Evolutionary conservation across 2,329 filamentous ascomycete species (phyloP), one percentile per base, ranked within the genome.

Genomic region (Chaetomiaceae sp.): DNA sequence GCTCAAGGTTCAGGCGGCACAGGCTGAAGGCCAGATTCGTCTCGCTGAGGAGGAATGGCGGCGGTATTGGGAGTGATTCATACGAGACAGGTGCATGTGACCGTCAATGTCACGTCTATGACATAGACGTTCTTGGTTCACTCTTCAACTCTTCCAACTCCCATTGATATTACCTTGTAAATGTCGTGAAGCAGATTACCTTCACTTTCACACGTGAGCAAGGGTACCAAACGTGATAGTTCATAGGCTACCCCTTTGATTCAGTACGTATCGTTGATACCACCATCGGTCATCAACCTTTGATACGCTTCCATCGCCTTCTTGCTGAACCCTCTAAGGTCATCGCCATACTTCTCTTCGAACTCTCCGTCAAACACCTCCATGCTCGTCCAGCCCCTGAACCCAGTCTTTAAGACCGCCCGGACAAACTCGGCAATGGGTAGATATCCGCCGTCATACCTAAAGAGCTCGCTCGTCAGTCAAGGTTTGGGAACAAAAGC

Each of bases 361-460:
- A 65, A 66, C 42, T 47, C 41, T 8, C 63, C 63, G 33, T 68
- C 66, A 58, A 67, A 67, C 25, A 62, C 60, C 51, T 64, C 62
- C 1, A 63, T 49, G 45, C 62, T 65, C 8, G 62, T 46, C 63
- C 63, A 66, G 1, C 62, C 62, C 17, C 51, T 41, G 41, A 64
- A 66, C 0, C 86, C 85, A 0, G 86, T 89, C 50, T 70, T 70
- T 21, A 89, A 63, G 1, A 90, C 84, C 3, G 85, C 85, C 53
- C 71, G 74, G 1, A 83, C 69, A 48, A 89, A 81, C 42, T 82
- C 78, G 10, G 76, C 72, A 20, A 88, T 77, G 0, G 85, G 86
- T 31, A 91, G 65, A 62, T 88, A 89, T 0, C 86, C 87, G 0
- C 83, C 83, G 50, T 83, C 76, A 58, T 81, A 54, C 17, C 51